Percentiles rank a stretch among this genome's conserved stretches.
Conservation (phyloP, 1,284 basidiomycete genomes). For the Puccinia triticina region DNA sequence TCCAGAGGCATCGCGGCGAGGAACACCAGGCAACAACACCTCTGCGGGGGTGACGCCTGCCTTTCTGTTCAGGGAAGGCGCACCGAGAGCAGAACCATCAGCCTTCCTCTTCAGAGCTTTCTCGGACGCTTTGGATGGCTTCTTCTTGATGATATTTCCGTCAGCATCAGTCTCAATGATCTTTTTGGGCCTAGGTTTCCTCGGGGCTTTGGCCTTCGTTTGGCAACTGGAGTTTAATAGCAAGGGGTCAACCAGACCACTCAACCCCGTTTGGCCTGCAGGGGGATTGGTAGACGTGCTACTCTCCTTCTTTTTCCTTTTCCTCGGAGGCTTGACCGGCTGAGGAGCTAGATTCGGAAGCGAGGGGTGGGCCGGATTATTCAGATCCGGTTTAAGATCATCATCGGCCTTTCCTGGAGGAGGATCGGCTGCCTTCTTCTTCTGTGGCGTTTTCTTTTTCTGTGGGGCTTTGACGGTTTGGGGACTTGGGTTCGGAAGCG, state of each 20-base stretch:
- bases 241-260: constrained; percentile 24
- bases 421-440: too few species aligned
- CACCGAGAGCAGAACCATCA: constrained; percentile 8
- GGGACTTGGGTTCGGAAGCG: background rate
- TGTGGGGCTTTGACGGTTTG: constrained; percentile 16
- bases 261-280: too few species aligned
- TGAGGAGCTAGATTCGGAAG: too few species aligned
- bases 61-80: background rate
- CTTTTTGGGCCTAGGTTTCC: constrained; percentile 27
- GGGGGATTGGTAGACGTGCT: too few species aligned
- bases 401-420: too few species aligned
- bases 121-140: constrained; percentile 27
- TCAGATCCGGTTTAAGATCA: too few species aligned
- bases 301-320: too few species aligned
- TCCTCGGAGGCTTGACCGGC: too few species aligned
- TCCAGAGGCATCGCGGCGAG: constrained; percentile 59
- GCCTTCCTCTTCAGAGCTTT: constrained; percentile 53
- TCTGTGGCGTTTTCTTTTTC: background rate
- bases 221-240: constrained; percentile 7
- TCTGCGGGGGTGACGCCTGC: constrained; percentile 31
- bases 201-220: background rate
- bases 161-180: background rate
- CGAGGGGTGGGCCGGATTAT: too few species aligned
- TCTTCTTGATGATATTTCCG: background rate
- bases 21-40: constrained; percentile 57